Evolutionary conservation across 2,329 filamentous ascomycete species (phyloP).

Genomic region (Cladophialophora carrionii): DNA sequence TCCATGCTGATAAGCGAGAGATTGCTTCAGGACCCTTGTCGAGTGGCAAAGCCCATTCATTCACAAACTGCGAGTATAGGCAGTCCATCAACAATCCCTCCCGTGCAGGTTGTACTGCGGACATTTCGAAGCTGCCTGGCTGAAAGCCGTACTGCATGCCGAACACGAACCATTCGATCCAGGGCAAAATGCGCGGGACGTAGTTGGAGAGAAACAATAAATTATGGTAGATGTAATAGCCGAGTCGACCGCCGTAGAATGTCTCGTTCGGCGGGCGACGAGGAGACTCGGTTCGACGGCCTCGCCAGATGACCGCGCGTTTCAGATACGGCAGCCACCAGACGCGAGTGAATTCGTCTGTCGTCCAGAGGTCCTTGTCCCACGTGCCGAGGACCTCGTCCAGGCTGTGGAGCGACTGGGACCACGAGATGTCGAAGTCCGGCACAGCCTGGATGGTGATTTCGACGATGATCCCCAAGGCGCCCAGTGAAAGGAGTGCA

Average conservation of each 20-base stretch:
- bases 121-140: conserved; percentile 63
- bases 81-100: conserved; percentile 93
- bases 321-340: conserved; percentile 98
- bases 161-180: conserved; percentile 95
- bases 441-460: conserved; percentile 81
- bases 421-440: conserved; percentile 83
- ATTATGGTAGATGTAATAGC: conserved; percentile 90
- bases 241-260: conserved; percentile 80
- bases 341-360: conserved; percentile 84
- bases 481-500: conserved; percentile 82
- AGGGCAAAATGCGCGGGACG: conserved; percentile 77
- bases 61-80: conserved; percentile 96
- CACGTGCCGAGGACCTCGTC: conserved; percentile 70
- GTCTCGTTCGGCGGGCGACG: conserved; percentile 63
- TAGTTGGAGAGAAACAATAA: conserved; percentile 79
- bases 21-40: conserved; percentile 85
- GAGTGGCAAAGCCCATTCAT: conserved; percentile 94
- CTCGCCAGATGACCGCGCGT: conserved; percentile 84
- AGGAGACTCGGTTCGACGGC: conserved; percentile 72
- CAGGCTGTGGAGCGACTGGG: conserved; percentile 75
- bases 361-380: conserved; percentile 75
- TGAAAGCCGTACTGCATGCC: conserved; percentile 95
- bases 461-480: conserved; percentile 87
- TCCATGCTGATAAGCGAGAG: conserved; percentile 79
- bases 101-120: conserved; percentile 78